Conservation (phyloP, 768 basidiomycete species). For the Kwoniella newhampshirensis region DNA sequence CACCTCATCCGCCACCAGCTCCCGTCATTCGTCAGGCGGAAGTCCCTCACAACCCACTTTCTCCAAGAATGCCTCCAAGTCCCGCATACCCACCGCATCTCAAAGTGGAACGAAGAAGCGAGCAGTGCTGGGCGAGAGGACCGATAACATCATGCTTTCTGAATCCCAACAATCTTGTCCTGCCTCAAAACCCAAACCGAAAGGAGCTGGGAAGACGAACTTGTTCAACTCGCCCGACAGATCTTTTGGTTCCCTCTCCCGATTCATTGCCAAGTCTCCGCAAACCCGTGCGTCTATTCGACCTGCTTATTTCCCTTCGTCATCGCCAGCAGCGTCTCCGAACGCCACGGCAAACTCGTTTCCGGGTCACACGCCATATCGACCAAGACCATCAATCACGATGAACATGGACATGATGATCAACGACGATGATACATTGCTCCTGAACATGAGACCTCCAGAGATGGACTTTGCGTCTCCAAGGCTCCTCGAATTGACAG, state of each 20-base stretch:
- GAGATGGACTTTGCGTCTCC: conserved; percentile 11
- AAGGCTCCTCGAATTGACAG: conserved; percentile 5
- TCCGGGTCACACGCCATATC: conserved; percentile 17
- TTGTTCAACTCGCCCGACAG: background rate
- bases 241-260: conserved; percentile 3
- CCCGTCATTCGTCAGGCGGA: conserved; percentile 4
- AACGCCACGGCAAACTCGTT: background rate
- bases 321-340: conserved; percentile 11
- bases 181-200: conserved; percentile 2
- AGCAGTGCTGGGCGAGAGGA: conserved; percentile 22
- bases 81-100: background rate
- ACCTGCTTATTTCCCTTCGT: conserved; percentile 9
- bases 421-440: conserved; percentile 19
- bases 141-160: conserved; percentile 14
- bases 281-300: background rate
- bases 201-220: background rate
- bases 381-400: conserved; percentile 1
- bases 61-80: conserved; percentile 4
- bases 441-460: conserved; percentile 18
- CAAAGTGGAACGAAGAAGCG: conserved; percentile 5
- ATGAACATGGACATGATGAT: conserved; percentile 3
- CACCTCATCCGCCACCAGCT: conserved; percentile 18
- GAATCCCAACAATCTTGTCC: background rate
- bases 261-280: conserved; percentile 19
- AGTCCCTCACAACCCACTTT: conserved; percentile 10